phyloP scores from a whole-genome alignment of 83 land plant genomes.

The Thuja plicata region DNA sequence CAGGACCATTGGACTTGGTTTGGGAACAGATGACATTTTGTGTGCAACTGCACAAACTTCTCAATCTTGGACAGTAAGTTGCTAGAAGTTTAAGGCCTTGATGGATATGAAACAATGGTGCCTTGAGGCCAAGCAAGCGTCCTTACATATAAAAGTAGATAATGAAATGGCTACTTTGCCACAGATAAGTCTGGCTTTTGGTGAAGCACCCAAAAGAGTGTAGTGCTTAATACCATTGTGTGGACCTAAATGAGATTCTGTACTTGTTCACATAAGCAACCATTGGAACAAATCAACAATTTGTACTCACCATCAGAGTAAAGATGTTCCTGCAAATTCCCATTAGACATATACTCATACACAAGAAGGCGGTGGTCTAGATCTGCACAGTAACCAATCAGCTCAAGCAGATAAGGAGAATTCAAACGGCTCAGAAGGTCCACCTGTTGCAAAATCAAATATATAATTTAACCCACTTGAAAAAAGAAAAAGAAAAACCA shows the following conservation, averaged over 20 bases:
- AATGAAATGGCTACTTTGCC: not conserved
- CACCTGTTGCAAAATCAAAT: conserved; percentile 43
- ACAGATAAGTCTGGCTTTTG: not conserved
- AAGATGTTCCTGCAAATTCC: conserved; percentile 64
- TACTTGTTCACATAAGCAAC: not conserved
- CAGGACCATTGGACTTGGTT: not conserved
- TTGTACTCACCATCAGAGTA: conserved; percentile 22
- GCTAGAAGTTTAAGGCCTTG: not conserved
- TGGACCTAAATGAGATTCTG: not conserved
- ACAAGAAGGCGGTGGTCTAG: conserved; percentile 68
- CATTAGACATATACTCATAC: conserved; percentile 77
- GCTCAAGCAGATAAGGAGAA: conserved; percentile 54
- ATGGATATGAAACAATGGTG: not conserved
- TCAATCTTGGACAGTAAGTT: too few species aligned
- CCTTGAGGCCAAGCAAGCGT: not conserved
- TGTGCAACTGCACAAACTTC: not conserved
- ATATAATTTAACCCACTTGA: not conserved
- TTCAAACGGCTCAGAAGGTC: conserved; percentile 67
- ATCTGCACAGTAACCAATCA: conserved; percentile 87
- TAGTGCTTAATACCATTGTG: not conserved
- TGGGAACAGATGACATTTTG: not conserved
- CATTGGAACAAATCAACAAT: not conserved
- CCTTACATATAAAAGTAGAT: not conserved
- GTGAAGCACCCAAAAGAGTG: not conserved
- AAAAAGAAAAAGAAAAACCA: not conserved